Evolutionary conservation across 306 rosid genomes (phyloP).

Genomic region (Corylus americana): DNA sequence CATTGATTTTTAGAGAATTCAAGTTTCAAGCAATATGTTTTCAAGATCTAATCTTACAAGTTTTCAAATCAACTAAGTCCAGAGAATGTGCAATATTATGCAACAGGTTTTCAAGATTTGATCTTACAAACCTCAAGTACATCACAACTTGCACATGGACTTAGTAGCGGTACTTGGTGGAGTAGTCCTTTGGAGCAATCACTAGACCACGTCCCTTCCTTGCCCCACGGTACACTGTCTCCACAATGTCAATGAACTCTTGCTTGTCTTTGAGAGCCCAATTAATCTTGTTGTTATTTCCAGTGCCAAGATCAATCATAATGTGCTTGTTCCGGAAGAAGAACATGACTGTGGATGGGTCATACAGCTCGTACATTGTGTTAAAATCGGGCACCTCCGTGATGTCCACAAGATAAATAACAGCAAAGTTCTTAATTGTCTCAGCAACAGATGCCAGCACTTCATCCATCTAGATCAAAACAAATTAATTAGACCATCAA

Average conservation of each 20-base stretch:
- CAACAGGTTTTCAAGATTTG: neutral
- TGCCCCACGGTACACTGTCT: conserved; percentile 85
- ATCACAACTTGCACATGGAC: neutral
- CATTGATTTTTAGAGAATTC: neutral
- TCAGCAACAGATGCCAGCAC: conserved; percentile 90
- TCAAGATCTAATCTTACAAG: neutral
- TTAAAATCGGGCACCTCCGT: conserved; percentile 96
- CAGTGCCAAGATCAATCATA: conserved; percentile 97
- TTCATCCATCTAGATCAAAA: conserved; percentile 71
- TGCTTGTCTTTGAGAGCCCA: conserved; percentile 99
- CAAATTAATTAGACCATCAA: conserved; percentile 8
- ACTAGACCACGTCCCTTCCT: conserved; percentile 92
- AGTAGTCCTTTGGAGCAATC: conserved; percentile 94
- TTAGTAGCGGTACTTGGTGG: conserved; percentile 95
- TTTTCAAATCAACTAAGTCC: neutral
- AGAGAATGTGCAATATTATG: neutral
- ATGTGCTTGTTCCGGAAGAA: conserved; percentile 97
- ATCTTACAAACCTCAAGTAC: neutral
- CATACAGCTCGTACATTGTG: conserved; percentile 92
- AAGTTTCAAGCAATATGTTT: neutral
- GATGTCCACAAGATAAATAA: conserved; percentile 92
- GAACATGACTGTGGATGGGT: conserved; percentile 92
- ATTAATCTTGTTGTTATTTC: conserved; percentile 96
- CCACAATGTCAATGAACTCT: conserved; percentile 86
- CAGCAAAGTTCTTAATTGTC: conserved; percentile 85